Conservation (phyloP, 73 alveolate genomes). For the Paramecium sonneborni region DNA sequence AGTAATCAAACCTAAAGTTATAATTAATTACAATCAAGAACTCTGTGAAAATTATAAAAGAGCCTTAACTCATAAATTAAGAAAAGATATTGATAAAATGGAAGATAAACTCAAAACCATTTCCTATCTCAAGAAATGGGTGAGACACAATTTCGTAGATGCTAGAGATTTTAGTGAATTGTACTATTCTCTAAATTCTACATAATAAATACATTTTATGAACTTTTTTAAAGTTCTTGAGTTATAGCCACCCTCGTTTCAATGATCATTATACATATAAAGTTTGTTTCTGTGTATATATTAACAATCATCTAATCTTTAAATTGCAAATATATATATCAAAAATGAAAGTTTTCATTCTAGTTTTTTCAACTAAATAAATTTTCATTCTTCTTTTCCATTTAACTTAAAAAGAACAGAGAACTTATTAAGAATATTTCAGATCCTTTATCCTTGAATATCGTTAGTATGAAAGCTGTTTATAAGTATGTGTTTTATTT, state of each 20-base stretch:
- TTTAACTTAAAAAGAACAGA: too few species aligned
- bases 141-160: not conserved
- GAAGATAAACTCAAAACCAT: slow-evolving; percentile 20
- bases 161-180: slow-evolving; percentile 4
- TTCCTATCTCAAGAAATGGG: slow-evolving; percentile 38
- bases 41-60: slow-evolving; percentile 6
- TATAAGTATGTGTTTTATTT: too few species aligned
- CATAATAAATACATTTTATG: slow-evolving; percentile 25
- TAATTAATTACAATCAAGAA: not conserved
- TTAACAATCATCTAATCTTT: not conserved
- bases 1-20: not conserved
- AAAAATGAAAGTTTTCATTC: too few species aligned
- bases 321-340: too few species aligned
- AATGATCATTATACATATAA: not conserved
- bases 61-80: not conserved
- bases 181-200: not conserved
- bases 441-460: too few species aligned
- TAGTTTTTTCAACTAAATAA: too few species aligned
- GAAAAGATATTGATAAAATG: slow-evolving; percentile 31
- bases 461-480: too few species aligned
- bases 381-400: too few species aligned
- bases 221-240: slow-evolving; percentile 13
- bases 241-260: slow-evolving; percentile 21
- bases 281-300: slow-evolving; percentile 14
- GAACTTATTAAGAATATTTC: too few species aligned